A percentile compares a stretch with the other conserved stretches of the same genome.
Conservation (phyloP, 2,329 filamentous ascomycete genomes). For the Rhytidhysteron rufulum region DNA sequence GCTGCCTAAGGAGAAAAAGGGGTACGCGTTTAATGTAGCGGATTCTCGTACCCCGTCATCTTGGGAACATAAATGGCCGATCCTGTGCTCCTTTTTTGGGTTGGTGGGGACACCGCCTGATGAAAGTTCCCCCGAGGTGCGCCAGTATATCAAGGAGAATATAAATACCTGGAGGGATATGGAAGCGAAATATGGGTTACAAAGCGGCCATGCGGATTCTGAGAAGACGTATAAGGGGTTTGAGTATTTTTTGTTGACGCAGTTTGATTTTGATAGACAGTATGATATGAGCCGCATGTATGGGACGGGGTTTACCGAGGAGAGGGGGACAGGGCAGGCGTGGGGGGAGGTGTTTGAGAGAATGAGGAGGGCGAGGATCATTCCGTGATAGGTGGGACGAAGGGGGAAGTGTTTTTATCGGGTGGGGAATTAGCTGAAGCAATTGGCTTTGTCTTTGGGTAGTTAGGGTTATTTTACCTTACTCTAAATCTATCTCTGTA, state of each 20-base stretch:
- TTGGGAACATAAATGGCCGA: constrained; percentile 45
- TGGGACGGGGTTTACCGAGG: constrained; percentile 40
- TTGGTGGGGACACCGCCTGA: constrained; percentile 35
- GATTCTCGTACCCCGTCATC: constrained; percentile 32
- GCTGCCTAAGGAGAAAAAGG: constrained; percentile 28
- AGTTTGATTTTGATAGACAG: constrained; percentile 45
- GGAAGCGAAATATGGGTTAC: constrained; percentile 26
- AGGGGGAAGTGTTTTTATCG: too few relatives aligned
- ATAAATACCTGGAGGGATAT: constrained; percentile 18
- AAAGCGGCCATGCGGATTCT: constrained; percentile 36
- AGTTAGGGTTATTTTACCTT: too few relatives aligned
- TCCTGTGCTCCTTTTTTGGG: constrained; percentile 43
- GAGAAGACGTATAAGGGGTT: constrained; percentile 35
- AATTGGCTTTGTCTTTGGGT: too few relatives aligned
- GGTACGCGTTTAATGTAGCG: constrained; percentile 41
- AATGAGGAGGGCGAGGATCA: constrained; percentile 41
- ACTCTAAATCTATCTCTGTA: too few relatives aligned
- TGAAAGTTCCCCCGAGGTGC: constrained; percentile 16
- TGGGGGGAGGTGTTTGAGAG: constrained; percentile 44
- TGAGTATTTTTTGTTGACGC: constrained; percentile 41
- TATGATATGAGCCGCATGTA: constrained; percentile 45
- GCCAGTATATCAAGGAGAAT: constrained; percentile 25
- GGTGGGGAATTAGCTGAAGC: too few relatives aligned
- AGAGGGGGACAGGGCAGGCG: constrained; percentile 33
- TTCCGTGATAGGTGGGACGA: too few relatives aligned